Evolutionary conservation across 2,329 filamentous ascomycete species (phyloP), one percentile per base, ranked within the genome.

Genomic region (Xylaria digitata): DNA sequence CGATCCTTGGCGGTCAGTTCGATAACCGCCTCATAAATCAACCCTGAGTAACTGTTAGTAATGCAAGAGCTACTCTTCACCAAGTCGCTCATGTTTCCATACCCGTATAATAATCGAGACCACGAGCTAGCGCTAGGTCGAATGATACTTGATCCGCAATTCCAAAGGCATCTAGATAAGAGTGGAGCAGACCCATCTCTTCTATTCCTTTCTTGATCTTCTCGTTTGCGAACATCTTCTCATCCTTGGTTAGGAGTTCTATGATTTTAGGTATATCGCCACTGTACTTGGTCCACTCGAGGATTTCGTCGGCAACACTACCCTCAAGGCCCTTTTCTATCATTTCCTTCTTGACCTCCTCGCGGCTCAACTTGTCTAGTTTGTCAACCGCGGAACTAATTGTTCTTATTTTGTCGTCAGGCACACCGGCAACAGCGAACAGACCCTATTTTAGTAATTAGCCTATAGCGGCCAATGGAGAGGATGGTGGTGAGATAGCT

Each of bases 301-400:
- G 89, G 72, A 94, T 93, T 74, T 87, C 88, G 77, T 93, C 90
- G 46, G 92, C 91, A 32, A 92, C 84, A 17, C 83, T 87, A 15
- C 81, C 79, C 46, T 87, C 86, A 0, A 94, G 82, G 0, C 90
- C 91, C 78, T 93, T 94, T 65, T 92, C 89, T 69, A 87, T 87
- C 91, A 94, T 94, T 77, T 93, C 91, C 75, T 87, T 88, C 73
- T 87, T 86, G 52, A 94, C 91, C 71, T 93, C 90, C 49, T 84
- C 84, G 90, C 91, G 93, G 2, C 90, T 89, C 65, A 86, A 80
- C 80, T 94, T 94, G 76, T 94, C 91, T 65, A 94, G 80, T 80
- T 94, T 94, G 79, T 94, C 91, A 21, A 94, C 91, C 0, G 91
- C 91, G 58, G 88, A 91, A 26, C 89, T 92, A 70, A 93, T 94